phyloP scores from a whole-genome alignment of 495 filamentous ascomycete species.

The Hypoxylon intermedium region DNA sequence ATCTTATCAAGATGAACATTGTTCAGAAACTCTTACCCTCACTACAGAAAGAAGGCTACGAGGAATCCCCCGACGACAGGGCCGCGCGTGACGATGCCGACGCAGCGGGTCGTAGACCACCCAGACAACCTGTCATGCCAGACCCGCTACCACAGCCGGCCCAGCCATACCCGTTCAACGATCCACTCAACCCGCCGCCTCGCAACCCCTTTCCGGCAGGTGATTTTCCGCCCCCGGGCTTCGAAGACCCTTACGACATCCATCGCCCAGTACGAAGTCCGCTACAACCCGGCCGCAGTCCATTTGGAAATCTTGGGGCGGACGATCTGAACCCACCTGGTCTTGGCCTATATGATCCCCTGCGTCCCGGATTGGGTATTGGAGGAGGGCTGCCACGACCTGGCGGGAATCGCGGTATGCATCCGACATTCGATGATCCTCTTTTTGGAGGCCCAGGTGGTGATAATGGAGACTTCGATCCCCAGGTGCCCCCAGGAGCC shows the following conservation, averaged over 20 bases:
- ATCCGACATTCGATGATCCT: slow-evolving; percentile 93
- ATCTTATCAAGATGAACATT: slow-evolving; percentile 73
- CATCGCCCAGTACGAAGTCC: slow-evolving; percentile 67
- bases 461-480: slow-evolving; percentile 55
- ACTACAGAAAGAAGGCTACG: slow-evolving; percentile 77
- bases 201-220: slow-evolving; percentile 71
- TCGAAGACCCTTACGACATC: slow-evolving; percentile 93
- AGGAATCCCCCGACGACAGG: slow-evolving; percentile 59
- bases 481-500: slow-evolving; percentile 64
- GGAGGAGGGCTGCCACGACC: slow-evolving; percentile 57
- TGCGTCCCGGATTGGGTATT: slow-evolving; percentile 67
- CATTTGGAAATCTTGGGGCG: slow-evolving; percentile 72
- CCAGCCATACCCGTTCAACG: slow-evolving; percentile 65
- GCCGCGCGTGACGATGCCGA: slow-evolving; percentile 41
- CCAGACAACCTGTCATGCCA: slow-evolving; percentile 37
- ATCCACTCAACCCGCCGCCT: slow-evolving; percentile 67
- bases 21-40: slow-evolving; percentile 81
- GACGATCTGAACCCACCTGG: slow-evolving; percentile 88
- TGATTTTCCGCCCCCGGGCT: slow-evolving; percentile 87
- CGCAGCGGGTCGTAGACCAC: slow-evolving; percentile 55
- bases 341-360: slow-evolving; percentile 82
- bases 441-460: slow-evolving; percentile 73
- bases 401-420: slow-evolving; percentile 79
- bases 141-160: slow-evolving; percentile 50
- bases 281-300: slow-evolving; percentile 52